Conservation (phyloP, 139 green algal genomes). For the Volvox africanus region DNA sequence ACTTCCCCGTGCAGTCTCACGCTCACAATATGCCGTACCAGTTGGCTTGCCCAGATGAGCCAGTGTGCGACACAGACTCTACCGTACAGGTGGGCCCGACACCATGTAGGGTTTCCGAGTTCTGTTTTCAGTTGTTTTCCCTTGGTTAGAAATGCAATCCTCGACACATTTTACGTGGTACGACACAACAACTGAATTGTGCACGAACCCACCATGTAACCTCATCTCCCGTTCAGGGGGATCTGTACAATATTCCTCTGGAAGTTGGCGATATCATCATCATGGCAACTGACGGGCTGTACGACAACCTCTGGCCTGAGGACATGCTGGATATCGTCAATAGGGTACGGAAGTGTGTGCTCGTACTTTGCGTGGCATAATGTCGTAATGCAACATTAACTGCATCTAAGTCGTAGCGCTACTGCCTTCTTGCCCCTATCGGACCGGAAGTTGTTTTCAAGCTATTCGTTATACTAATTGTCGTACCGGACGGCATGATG, state of each 20-base stretch:
- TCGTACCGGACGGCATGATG: no score
- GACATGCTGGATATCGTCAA: slow-evolving; percentile 76
- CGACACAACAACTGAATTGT: no score
- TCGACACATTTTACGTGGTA: no score
- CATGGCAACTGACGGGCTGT: slow-evolving; percentile 93
- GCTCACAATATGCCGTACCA: slow-evolving; percentile 97
- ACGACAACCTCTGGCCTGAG: slow-evolving; percentile 97
- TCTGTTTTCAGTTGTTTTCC: no score
- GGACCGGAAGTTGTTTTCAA: no score
- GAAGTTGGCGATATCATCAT: slow-evolving; percentile 87
- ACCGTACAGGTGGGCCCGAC: slow-evolving; percentile 34
- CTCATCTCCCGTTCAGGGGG: neutral
- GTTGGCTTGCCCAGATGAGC: slow-evolving; percentile 60
- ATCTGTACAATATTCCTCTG: slow-evolving; percentile 65
- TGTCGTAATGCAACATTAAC: no score
- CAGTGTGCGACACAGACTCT: slow-evolving; percentile 64
- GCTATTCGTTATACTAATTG: no score
- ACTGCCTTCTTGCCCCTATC: no score
- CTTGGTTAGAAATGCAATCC: no score
- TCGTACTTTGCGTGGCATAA: neutral
- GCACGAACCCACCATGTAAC: no score
- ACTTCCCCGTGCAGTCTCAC: slow-evolving; percentile 82
- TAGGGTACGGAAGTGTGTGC: slow-evolving; percentile 7
- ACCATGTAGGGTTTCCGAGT: no score
- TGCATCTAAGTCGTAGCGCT: no score